Evolutionary conservation across 2,329 filamentous ascomycete genomes (phyloP).

Genomic region (Cordyceps farinosa): DNA sequence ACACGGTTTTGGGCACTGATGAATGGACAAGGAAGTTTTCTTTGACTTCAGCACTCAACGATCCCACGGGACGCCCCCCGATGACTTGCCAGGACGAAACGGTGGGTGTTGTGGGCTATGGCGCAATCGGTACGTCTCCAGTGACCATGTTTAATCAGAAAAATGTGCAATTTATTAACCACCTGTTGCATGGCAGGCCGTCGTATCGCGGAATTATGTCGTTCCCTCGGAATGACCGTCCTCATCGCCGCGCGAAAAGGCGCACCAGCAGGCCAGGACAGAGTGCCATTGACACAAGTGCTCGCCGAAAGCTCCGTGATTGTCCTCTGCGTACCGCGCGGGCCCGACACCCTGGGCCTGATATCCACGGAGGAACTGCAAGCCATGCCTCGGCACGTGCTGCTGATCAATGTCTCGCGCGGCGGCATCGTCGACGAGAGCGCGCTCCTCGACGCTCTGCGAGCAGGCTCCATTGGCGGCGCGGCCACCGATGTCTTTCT

Average conservation of each 20-base stretch:
- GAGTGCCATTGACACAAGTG: conserved; percentile 23
- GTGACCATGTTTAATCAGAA: background rate
- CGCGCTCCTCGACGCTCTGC: conserved; percentile 31
- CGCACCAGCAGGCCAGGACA: background rate
- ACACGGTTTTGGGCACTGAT: conserved; percentile 6
- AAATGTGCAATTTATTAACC: background rate
- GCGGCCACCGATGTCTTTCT: conserved; percentile 35
- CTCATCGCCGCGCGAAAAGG: conserved; percentile 26
- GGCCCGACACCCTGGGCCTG: conserved; percentile 22
- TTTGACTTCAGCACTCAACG: conserved; percentile 21
- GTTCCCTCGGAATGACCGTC: conserved; percentile 24
- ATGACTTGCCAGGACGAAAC: conserved; percentile 27
- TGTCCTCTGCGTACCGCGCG: conserved; percentile 26
- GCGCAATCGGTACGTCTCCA: conserved; percentile 14
- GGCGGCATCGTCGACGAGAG: conserved; percentile 35
- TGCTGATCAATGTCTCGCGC: conserved; percentile 29
- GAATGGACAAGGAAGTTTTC: conserved; percentile 21
- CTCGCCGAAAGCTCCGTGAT: conserved; percentile 25
- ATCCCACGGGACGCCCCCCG: conserved; percentile 24
- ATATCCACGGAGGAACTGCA: conserved; percentile 21
- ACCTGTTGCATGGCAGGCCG: conserved; percentile 20
- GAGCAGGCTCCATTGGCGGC: conserved; percentile 29
- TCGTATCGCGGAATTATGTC: conserved; percentile 23
- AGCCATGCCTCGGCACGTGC: conserved; percentile 24
- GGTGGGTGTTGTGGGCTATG: conserved; percentile 28